Evolutionary conservation across 148 eudicot genomes (phyloP), one percentile per base, ranked within the genome.

Genomic region (Diospyros kaki): DNA sequence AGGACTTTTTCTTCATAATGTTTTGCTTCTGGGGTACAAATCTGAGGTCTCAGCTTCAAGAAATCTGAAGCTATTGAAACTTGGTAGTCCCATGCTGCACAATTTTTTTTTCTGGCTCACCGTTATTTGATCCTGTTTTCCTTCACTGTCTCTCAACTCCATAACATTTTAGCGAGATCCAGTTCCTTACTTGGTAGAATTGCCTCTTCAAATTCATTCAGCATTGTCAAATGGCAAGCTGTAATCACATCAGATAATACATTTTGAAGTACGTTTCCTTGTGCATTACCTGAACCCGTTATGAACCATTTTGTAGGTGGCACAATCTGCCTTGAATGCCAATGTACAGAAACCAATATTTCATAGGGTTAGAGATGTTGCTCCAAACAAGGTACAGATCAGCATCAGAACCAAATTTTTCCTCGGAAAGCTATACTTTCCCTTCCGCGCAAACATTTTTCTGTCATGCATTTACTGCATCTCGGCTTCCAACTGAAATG

Each of bases 281-380:
- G 6, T 1, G 5, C 60, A 50, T 52, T 0, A 6, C 18, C 42
- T 28, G n/a, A 63, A 15, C 14, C 62, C 58, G 6, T 62, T 73
- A 3, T 64, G 11, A 74, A 15, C 43, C 66, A 64, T 46, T 77
- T 46, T 81, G 71, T 86, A 95, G 99, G 96, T 68, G 61, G 97
- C 95, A 1, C 98, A 96, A 81, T 72, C 91, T 72, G 87, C 91
- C 76, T 72, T 96, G 81, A 83, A 81, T 58, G 91, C 93, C 68
- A 70, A 74, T 59, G 89, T 96, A 72, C 82, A 46, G 6, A 83
- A 87, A 17, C 97, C 98, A 38, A 52, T 87, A 51, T 89, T 96
- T 85, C 94, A 93, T 74, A 86, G 89, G 81, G 98, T 96, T 77
- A 82, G 99, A 81, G 99, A 96, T 81, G 99, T 96, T 81, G 98